Conservation (phyloP, 2,329 filamentous ascomycete species). For the Hypomyces rosellus region DNA sequence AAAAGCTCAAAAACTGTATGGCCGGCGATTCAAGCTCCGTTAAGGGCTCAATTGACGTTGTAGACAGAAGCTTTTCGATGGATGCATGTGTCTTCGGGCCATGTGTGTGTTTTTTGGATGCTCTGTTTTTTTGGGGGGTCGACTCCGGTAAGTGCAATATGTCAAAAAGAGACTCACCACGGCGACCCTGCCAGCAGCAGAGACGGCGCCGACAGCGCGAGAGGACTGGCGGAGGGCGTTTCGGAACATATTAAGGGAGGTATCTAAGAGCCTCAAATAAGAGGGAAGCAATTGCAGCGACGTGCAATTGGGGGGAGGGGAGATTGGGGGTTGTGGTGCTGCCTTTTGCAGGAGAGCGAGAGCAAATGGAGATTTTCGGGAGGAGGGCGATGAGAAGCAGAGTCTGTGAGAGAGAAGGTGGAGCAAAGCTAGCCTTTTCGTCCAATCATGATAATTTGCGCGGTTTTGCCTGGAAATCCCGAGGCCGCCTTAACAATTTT, state of each 20-base stretch:
- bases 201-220: slow-evolving; percentile 89
- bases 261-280: slow-evolving; percentile 44
- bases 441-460: slow-evolving; percentile 31
- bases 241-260: slow-evolving; percentile 78
- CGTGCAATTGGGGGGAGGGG: slow-evolving; percentile 57
- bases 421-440: slow-evolving; percentile 25
- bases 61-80: slow-evolving; percentile 23
- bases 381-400: slow-evolving; percentile 35
- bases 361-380: slow-evolving; percentile 41
- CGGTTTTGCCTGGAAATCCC: slow-evolving; percentile 35
- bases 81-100: slow-evolving; percentile 17
- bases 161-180: slow-evolving; percentile 68
- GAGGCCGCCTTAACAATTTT: slow-evolving; percentile 34
- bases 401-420: slow-evolving; percentile 37
- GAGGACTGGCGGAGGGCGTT: slow-evolving; percentile 96
- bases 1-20: slow-evolving; percentile 26
- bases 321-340: slow-evolving; percentile 49
- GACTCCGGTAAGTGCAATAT: slow-evolving; percentile 24
- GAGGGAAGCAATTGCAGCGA: slow-evolving; percentile 56
- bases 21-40: not conserved
- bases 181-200: slow-evolving; percentile 84
- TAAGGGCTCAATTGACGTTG: slow-evolving; percentile 32
- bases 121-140: slow-evolving; percentile 32
- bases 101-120: slow-evolving; percentile 26
- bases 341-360: slow-evolving; percentile 39